These are phyloP conservation scores for Durusdinium trenchii DNA, from an alignment of 73 alveolate genomes.

Conservation along the genomic window DNA sequence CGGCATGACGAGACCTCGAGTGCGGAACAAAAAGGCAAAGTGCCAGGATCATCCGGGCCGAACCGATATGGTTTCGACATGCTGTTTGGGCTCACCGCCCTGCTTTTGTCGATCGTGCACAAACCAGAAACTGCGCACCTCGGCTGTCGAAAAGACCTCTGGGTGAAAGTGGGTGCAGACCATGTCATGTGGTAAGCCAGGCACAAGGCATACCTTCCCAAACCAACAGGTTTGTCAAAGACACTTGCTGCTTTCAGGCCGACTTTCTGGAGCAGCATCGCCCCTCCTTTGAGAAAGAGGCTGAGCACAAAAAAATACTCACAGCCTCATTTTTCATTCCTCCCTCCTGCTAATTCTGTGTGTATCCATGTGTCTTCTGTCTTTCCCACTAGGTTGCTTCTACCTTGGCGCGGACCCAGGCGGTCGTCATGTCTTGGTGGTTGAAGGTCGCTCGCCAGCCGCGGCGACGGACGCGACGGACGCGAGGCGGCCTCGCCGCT, in stretches of 20 bases:
- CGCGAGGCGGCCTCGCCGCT: conserved; percentile 27
- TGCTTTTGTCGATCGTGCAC: too few species aligned
- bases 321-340: not conserved
- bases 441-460: not conserved
- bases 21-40: conserved; percentile 12
- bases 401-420: not conserved
- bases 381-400: not conserved
- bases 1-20: not conserved
- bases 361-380: not conserved
- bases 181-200: not conserved
- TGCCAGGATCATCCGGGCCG: not conserved
- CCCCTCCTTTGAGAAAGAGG: not conserved
- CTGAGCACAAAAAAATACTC: not conserved
- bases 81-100: not conserved
- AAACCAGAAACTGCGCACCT: too few species aligned
- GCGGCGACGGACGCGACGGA: not conserved
- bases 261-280: not conserved
- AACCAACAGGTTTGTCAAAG: not conserved
- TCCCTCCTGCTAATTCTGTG: not conserved
- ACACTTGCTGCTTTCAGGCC: not conserved
- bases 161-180: too few species aligned
- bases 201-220: too few species aligned
- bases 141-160: too few species aligned
- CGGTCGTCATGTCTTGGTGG: not conserved
- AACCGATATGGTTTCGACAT: not conserved